phyloP scores from a whole-genome alignment of 2,329 filamentous ascomycete genomes.

The Pestalotiopsis sp. region DNA sequence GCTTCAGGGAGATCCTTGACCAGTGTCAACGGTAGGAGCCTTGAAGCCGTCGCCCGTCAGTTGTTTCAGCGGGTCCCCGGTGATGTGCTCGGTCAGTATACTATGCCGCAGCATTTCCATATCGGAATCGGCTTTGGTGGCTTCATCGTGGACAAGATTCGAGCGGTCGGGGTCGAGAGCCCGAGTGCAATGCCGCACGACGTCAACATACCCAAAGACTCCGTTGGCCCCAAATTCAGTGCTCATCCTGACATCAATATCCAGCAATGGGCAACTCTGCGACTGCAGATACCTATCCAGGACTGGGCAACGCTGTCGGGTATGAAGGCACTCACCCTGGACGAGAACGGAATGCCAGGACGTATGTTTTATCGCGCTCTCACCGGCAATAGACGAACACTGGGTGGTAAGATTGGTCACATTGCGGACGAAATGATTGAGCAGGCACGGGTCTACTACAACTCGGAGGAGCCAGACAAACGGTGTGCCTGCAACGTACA shows the following conservation, averaged over 20 bases:
- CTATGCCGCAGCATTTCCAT: neutral
- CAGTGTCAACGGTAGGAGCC: too few species aligned
- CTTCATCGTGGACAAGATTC: neutral
- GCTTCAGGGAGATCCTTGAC: neutral
- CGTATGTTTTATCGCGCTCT: neutral
- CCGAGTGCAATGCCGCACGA: too few species aligned
- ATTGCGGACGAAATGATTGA: neutral
- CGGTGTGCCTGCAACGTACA: neutral
- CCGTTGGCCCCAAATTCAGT: too few species aligned
- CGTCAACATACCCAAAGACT: too few species aligned
- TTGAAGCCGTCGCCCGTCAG: too few species aligned
- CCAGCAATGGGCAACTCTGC: too few species aligned
- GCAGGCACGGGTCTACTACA: neutral
- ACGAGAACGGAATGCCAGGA: neutral
- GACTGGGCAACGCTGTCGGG: neutral
- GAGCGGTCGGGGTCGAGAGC: neutral
- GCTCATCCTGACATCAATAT: too few species aligned
- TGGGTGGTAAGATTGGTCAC: neutral
- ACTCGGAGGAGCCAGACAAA: neutral
- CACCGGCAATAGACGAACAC: neutral
- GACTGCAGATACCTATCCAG: neutral
- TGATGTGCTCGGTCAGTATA: too few species aligned
- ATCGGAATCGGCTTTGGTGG: neutral
- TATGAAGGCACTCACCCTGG: neutral
- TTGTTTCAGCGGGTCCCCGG: too few species aligned